Evolutionary conservation across 441 rosid species (phyloP).

Genomic region (Adansonia gregorii): DNA sequence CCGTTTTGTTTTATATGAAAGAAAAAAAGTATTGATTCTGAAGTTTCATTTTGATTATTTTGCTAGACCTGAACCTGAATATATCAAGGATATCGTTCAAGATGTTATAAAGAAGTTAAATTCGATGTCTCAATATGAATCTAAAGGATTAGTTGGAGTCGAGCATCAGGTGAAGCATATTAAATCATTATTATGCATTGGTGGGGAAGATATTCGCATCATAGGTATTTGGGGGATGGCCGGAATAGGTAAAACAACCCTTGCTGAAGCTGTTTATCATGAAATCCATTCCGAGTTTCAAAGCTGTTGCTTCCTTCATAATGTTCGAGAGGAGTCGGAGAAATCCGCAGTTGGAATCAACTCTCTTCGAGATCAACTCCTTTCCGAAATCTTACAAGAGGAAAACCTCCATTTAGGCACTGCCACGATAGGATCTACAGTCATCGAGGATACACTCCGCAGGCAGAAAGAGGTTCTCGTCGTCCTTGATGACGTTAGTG

Average conservation of each 20-base stretch:
- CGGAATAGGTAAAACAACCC: slow-evolving; percentile 41
- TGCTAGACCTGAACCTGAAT: slow-evolving; percentile 37
- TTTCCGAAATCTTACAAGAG: slow-evolving; percentile 28
- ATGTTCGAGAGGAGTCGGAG: slow-evolving; percentile 26
- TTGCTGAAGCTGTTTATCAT: slow-evolving; percentile 33
- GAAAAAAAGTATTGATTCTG: too few relatives aligned
- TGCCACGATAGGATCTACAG: slow-evolving; percentile 26
- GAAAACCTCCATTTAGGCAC: slow-evolving; percentile 19
- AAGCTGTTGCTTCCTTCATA: slow-evolving; percentile 30
- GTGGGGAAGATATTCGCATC: slow-evolving; percentile 27
- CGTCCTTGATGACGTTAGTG: slow-evolving; percentile 40
- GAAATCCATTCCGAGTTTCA: slow-evolving; percentile 32
- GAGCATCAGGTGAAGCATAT: slow-evolving; percentile 22
- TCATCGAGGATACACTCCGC: slow-evolving; percentile 29
- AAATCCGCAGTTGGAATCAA: slow-evolving; percentile 6
- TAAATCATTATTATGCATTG: slow-evolving; percentile 29
- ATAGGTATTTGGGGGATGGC: slow-evolving; percentile 44
- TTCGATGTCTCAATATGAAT: neutral
- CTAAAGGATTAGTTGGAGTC: slow-evolving; percentile 27
- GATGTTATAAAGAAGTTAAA: slow-evolving; percentile 25
- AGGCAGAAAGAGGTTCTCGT: slow-evolving; percentile 28
- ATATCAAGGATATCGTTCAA: slow-evolving; percentile 34
- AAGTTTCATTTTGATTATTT: neutral
- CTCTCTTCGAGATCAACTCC: slow-evolving; percentile 34
- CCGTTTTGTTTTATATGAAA: too few relatives aligned